These are phyloP conservation scores for Colletotrichum sansevieriae DNA, from an alignment of 2,329 filamentous ascomycete species.

Conservation along the genomic window DNA sequence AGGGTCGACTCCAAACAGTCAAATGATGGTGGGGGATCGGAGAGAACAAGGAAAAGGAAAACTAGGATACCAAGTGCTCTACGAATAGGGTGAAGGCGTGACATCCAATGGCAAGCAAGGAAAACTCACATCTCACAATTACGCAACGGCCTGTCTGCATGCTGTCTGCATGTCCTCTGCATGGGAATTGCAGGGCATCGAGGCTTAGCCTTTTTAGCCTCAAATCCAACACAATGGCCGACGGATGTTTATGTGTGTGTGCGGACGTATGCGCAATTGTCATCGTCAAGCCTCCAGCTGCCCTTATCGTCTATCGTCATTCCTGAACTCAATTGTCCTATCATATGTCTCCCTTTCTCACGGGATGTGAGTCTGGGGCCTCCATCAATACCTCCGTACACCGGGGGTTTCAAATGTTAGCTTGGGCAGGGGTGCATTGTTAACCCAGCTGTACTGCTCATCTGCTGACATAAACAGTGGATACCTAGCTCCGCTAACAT, in stretches of 20 bases:
- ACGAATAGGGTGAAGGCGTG: no score
- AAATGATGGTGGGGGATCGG: constrained; percentile 17
- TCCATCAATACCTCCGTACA: no score
- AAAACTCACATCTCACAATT: constrained; percentile 17
- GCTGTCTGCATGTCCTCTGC: not conserved
- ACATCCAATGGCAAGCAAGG: not conserved
- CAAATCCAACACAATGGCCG: not conserved
- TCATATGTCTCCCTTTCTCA: not conserved
- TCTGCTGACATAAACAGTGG: no score
- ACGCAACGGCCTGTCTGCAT: not conserved
- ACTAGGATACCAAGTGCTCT: not conserved
- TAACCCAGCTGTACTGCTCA: no score
- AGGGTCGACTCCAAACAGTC: not conserved
- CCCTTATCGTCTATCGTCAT: constrained; percentile 11
- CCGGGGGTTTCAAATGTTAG: no score
- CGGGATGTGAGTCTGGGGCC: constrained; percentile 3
- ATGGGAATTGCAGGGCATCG: constrained; percentile 12
- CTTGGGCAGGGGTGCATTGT: no score
- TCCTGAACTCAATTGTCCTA: constrained; percentile 16
- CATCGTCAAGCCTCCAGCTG: constrained; percentile 1
- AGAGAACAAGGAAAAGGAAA: constrained; percentile 7
- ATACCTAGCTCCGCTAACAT: no score
- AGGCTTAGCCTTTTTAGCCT: constrained; percentile 16
- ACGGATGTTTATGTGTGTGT: no score
- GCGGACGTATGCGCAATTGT: not conserved